Percentiles rank a stretch among this genome's conserved stretches.
Evolutionary conservation across 495 filamentous ascomycete species (phyloP).

Genomic region (Talaromyces proteolyticus): DNA sequence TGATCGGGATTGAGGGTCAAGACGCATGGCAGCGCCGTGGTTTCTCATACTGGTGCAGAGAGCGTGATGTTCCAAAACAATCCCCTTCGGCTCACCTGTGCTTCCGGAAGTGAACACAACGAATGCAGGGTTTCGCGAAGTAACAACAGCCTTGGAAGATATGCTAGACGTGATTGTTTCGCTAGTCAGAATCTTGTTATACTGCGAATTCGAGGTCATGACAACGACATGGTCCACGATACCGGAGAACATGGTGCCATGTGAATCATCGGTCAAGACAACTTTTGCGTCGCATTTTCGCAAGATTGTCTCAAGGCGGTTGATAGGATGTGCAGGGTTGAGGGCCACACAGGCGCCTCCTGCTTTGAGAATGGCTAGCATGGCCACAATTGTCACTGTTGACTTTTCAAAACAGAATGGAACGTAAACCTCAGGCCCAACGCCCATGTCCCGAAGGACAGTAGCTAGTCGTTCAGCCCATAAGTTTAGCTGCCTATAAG

Average conservation of each 20-base stretch:
- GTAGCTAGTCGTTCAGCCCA: constrained; percentile 28
- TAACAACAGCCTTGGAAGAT: constrained; percentile 8
- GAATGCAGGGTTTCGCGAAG: constrained; percentile 9
- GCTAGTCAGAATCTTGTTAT: constrained; percentile 25
- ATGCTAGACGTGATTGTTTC: background rate
- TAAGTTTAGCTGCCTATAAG: constrained; percentile 34
- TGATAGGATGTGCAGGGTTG: constrained; percentile 36
- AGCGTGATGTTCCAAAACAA: constrained; percentile 38
- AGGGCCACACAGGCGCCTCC: constrained; percentile 40
- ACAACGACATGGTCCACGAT: constrained; percentile 29
- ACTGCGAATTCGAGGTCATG: background rate
- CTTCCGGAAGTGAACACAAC: constrained; percentile 39
- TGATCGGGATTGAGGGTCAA: constrained; percentile 15
- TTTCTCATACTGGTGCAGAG: constrained; percentile 16
- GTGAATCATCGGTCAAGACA: constrained; percentile 33
- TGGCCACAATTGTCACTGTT: constrained; percentile 26
- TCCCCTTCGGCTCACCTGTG: constrained; percentile 42
- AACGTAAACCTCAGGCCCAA: constrained; percentile 23
- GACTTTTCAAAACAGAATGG: constrained; percentile 41
- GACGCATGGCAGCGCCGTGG: constrained; percentile 13
- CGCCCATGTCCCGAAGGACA: constrained; percentile 25
- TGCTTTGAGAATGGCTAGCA: constrained; percentile 39
- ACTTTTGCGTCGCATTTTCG: constrained; percentile 34
- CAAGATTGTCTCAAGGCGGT: constrained; percentile 36
- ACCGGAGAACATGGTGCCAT: constrained; percentile 16